phyloP scores from a whole-genome alignment of 495 filamentous ascomycete species.

The Penicillium bialowiezense region DNA sequence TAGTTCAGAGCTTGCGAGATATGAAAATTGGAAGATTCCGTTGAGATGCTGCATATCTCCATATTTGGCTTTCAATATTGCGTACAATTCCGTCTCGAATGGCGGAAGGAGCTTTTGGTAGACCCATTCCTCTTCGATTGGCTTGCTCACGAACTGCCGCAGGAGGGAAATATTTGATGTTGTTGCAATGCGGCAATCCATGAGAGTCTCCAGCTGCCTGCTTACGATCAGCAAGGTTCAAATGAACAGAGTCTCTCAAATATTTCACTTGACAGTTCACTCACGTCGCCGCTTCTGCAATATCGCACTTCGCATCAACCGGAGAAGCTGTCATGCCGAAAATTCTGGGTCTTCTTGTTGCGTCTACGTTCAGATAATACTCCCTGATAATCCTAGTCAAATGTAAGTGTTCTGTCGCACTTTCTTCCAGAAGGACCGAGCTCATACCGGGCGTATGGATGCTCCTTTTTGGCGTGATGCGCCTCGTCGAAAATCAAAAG shows the following conservation, averaged over 20 bases:
- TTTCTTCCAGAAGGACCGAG: neutral
- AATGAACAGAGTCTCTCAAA: constrained; percentile 7
- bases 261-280: constrained; percentile 1
- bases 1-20: constrained; percentile 61
- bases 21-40: constrained; percentile 57
- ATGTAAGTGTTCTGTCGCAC: constrained; percentile 8
- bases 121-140: constrained; percentile 56
- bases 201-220: constrained; percentile 70
- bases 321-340: constrained; percentile 98
- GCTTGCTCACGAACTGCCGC: constrained; percentile 54
- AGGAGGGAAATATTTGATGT: constrained; percentile 64
- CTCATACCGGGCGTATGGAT: constrained; percentile 71
- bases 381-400: constrained; percentile 73
- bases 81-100: constrained; percentile 64
- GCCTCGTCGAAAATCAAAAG: constrained; percentile 95
- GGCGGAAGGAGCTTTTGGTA: constrained; percentile 52
- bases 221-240: neutral
- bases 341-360: constrained; percentile 63
- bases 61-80: constrained; percentile 51
- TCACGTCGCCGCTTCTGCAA: constrained; percentile 63
- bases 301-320: constrained; percentile 77
- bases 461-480: constrained; percentile 93
- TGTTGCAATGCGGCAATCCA: constrained; percentile 82
- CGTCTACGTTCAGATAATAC: constrained; percentile 59
- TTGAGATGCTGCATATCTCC: constrained; percentile 56